Base-by-base conservation (phyloP, 78 protist species). In the Isochrysis galbana region DNA sequence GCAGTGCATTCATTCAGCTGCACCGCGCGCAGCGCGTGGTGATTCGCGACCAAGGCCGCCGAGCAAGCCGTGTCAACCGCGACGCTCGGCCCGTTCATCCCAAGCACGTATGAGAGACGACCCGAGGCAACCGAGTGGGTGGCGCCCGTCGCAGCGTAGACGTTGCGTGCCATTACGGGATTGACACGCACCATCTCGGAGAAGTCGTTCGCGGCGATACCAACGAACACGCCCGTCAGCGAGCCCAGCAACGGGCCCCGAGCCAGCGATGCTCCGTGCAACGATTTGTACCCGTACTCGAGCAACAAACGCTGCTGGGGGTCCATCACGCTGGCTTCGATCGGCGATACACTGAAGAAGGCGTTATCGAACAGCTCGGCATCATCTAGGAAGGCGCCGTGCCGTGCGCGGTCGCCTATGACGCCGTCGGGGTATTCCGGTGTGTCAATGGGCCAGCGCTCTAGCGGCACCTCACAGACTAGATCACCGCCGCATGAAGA, bases 11-110 rank as follows among this genome's bases (percentile, higher is more conserved):
- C n/a, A n/a, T 22, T 10, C 80, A 39, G 67, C 11, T 11, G 67
- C 67, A 19, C 11, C n/a, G 67, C 67, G 67, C 11, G 96, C 87
- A 39, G 80, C 78, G 97, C 98, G n/a, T 87, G 23, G 67, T 95
- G 46, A 26, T 96, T 44, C 36, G 98, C 95, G 41, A 95, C 94
- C 44, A 97, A 92, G 41, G 98, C 94, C 5, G 94, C 72, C 38
- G 96, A 94, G 92, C 98, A 97, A 14, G 98, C 98, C 32, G 98
- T 97, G 91, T 97, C 98, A 22, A 97, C 51, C 0, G 96, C 54
- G 39, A 97, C 17, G 0, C 95, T 69, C 7, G 98, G 98, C 17
- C 98, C 98, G n/a, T 72, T 38, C 32, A 96, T 92, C 69, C 95
- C 96, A 67, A 93, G 87, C 22, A 61, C 36, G 70, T 93, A 97